A percentile compares a stretch with the other conserved stretches of the same genome.
phyloP scores from a whole-genome alignment of 2,329 filamentous ascomycete species.

The Aspergillus melleus region DNA sequence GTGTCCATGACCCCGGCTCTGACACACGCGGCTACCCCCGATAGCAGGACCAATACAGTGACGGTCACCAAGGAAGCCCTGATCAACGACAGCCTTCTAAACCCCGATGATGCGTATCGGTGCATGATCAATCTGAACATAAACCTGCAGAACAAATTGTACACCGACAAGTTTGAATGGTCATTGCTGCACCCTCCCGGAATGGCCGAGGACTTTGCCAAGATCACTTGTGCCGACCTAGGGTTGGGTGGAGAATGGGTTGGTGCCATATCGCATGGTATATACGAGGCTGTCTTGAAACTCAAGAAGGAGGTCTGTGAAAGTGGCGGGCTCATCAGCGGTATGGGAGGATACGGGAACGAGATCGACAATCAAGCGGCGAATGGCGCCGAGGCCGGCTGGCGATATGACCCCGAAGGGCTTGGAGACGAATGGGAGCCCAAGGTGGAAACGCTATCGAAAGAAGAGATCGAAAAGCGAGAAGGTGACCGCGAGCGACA shows the following conservation, averaged over 20 bases:
- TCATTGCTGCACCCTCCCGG: constrained; percentile 88
- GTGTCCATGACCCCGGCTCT: constrained; percentile 56
- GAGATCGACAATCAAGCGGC: constrained; percentile 89
- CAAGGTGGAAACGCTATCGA: constrained; percentile 76
- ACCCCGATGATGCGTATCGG: constrained; percentile 91
- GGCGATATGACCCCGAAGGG: constrained; percentile 92
- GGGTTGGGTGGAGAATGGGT: constrained; percentile 91
- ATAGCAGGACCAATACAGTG: constrained; percentile 39
- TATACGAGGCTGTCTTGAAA: constrained; percentile 89
- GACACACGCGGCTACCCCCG: constrained; percentile 59
- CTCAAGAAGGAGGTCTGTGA: constrained; percentile 97
- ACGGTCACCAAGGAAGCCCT: constrained; percentile 36
- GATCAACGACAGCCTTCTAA: constrained; percentile 70
- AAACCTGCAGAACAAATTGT: constrained; percentile 85
- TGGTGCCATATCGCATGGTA: constrained; percentile 89
- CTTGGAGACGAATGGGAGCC: constrained; percentile 83
- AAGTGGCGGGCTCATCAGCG: constrained; percentile 79
- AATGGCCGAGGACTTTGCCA: constrained; percentile 88
- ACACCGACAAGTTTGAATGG: constrained; percentile 98
- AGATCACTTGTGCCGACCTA: constrained; percentile 87
- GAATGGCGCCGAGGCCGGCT: constrained; percentile 79
- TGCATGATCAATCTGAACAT: constrained; percentile 90
- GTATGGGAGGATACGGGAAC: constrained; percentile 63
- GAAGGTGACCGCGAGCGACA: constrained; percentile 93
- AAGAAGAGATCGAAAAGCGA: constrained; percentile 96